These are phyloP conservation scores for Rubroshorea leprosula DNA, from an alignment of 345 rosid genomes.

Conservation along the genomic window DNA sequence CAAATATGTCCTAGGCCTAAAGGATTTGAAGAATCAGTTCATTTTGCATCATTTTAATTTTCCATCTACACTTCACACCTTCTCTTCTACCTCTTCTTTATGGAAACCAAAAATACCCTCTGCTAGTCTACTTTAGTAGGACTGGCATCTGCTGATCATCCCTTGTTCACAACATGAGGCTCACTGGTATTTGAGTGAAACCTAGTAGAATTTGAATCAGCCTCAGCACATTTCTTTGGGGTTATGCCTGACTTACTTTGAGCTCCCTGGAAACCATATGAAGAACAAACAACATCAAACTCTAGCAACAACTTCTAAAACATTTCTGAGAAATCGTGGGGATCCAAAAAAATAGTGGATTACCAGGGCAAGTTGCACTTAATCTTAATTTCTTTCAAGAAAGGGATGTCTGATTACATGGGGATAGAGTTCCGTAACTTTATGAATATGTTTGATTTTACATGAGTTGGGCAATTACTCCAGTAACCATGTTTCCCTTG, in stretches of 20 bases:
- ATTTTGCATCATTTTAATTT: neutral
- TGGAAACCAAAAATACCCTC: constrained; percentile 4
- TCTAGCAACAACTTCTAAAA: neutral
- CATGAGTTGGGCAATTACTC: too few species aligned
- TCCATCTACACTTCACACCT: neutral
- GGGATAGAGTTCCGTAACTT: too few species aligned
- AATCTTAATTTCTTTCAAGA: too few species aligned
- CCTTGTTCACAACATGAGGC: constrained; percentile 22
- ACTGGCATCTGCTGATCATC: constrained; percentile 9
- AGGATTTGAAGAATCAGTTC: neutral
- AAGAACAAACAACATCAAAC: constrained; percentile 4
- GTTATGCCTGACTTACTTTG: constrained; percentile 39
- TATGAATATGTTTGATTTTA: too few species aligned
- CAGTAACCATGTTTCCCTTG: too few species aligned
- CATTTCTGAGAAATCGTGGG: neutral
- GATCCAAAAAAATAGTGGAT: neutral
- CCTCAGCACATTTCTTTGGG: constrained; percentile 37
- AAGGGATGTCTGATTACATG: neutral
- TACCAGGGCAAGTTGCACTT: too few species aligned
- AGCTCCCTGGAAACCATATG: constrained; percentile 32
- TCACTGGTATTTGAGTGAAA: constrained; percentile 24
- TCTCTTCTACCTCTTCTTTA: neutral
- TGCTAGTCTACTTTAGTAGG: neutral
- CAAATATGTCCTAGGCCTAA: neutral
- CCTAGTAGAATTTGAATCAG: constrained; percentile 32